Evolutionary conservation across 108 stramenopile genomes (phyloP), one percentile per base, ranked within the genome.

Genomic region (Stephanodiscus minutulus): DNA sequence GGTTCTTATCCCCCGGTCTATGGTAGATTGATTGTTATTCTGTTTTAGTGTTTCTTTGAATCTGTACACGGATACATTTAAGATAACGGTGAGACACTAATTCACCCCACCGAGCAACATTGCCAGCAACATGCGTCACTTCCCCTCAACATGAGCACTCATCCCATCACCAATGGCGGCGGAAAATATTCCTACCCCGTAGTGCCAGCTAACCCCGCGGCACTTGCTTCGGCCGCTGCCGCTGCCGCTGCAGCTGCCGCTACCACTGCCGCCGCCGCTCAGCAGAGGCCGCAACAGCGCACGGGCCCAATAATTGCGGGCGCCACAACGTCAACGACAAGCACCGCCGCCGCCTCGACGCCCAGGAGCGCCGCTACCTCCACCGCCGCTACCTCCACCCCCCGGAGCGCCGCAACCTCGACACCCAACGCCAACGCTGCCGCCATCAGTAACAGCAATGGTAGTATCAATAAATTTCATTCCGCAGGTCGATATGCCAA

Each of bases 201-300:
- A 10, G 22, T 28, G 27, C 24, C 27, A 29, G 36, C 59, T 5
- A 36, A 28, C 18, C 39, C 59, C 29, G 35, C 67, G 15, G 67
- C 44, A 17, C 37, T 24, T 39, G 43, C 46, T 67, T 54, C 55
- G 28, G 56, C 36, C 35, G 59, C 67, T 2, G 39, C 50, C 36
- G 53, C 66, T 8, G 36, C 48, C 25, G 67, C n/a, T n/a, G n/a
- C n/a, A n/a, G n/a, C n/a, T n/a, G n/a, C n/a, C n/a, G n/a, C n/a
- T n/a, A n/a, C n/a, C n/a, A n/a, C n/a, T n/a, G n/a, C 67, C 47
- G 15, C 27, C 25, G 9, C 58, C n/a, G 29, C 28, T 31, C 59
- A 36, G 20, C 59, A 41, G 36, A 55, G 44, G 52, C 54, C 56
- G 18, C 67, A 56, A 12, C 67, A 68, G 29, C 36, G 56, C 41